Conservation (phyloP, 768 basidiomycete species). For the Boletus sp. region DNA sequence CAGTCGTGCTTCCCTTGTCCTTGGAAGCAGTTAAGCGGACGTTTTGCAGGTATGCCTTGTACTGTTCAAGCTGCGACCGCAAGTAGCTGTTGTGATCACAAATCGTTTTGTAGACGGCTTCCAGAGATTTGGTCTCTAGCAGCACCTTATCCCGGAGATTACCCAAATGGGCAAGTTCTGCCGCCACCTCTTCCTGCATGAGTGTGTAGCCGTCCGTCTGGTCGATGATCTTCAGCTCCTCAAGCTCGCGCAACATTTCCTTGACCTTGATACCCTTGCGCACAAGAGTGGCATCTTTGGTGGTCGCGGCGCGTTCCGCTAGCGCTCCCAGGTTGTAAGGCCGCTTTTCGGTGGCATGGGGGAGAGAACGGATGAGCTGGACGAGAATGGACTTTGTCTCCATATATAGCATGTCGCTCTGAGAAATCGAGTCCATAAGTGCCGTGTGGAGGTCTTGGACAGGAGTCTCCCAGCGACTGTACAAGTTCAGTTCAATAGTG, state of each 20-base stretch:
- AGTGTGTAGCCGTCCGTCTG: constrained; percentile 80
- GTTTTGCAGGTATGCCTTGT: constrained; percentile 99
- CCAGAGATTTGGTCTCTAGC: constrained; percentile 87
- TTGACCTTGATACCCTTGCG: constrained; percentile 99
- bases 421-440: constrained; percentile 95
- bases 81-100: constrained; percentile 99
- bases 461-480: constrained; percentile 99
- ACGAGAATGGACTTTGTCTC: constrained; percentile 99
- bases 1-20: constrained; percentile 84
- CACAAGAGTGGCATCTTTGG: constrained; percentile 94
- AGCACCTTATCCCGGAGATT: constrained; percentile 96
- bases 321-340: constrained; percentile 88
- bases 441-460: constrained; percentile 97
- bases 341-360: constrained; percentile 75
- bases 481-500: constrained; percentile 86
- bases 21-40: constrained; percentile 86
- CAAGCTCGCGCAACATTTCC: constrained; percentile 96
- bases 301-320: constrained; percentile 94
- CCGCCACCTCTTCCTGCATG: constrained; percentile 96
- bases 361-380: constrained; percentile 93
- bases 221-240: constrained; percentile 86
- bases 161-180: constrained; percentile 93
- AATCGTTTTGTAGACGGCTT: constrained; percentile 99
- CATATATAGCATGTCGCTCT: constrained; percentile 99
- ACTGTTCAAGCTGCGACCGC: constrained; percentile 94